A percentile compares a stretch with the other conserved stretches of the same genome.
phyloP scores from a whole-genome alignment of 202 grass and related monocot genomes.

The Carex sylvatica region DNA sequence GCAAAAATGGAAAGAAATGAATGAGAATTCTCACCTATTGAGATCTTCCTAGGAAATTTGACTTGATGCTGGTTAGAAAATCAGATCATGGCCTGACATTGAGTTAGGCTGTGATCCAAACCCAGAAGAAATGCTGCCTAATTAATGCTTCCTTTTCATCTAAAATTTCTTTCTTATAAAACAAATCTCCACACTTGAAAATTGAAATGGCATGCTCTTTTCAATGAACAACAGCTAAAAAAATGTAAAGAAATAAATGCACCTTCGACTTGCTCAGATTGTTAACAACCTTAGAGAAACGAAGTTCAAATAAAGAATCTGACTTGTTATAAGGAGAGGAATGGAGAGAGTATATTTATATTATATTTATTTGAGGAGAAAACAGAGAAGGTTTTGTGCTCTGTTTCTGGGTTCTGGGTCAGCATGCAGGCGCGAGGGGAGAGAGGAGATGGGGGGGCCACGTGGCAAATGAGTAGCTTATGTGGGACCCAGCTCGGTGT shows the following conservation, averaged over 20 bases:
- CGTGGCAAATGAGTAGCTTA: slow-evolving; percentile 21
- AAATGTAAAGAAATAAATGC: slow-evolving; percentile 6
- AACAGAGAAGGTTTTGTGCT: slow-evolving; percentile 23
- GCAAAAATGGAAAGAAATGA: slow-evolving; percentile 10
- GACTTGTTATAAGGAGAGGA: not conserved
- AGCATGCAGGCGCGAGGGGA: not conserved
- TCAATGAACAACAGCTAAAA: slow-evolving; percentile 7
- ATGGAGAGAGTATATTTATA: not conserved
- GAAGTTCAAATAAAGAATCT: not conserved
- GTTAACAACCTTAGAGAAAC: not conserved
- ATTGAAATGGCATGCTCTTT: not conserved
- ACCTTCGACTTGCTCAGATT: slow-evolving; percentile 10
- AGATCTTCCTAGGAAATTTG: not conserved
- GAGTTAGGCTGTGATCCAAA: not conserved
- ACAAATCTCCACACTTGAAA: not conserved
- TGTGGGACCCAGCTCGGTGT: not conserved
- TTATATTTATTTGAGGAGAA: slow-evolving; percentile 1
- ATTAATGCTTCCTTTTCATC: not conserved
- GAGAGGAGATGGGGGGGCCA: not conserved
- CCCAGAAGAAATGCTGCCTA: not conserved
- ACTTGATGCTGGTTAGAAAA: not conserved
- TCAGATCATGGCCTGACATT: slow-evolving; percentile 22
- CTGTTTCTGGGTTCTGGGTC: not conserved
- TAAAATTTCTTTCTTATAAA: not conserved
- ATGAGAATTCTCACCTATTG: slow-evolving; percentile 8